These are phyloP conservation scores for Talaromyces adpressus DNA, from an alignment of 495 filamentous ascomycete species.

Conservation along the genomic window DNA sequence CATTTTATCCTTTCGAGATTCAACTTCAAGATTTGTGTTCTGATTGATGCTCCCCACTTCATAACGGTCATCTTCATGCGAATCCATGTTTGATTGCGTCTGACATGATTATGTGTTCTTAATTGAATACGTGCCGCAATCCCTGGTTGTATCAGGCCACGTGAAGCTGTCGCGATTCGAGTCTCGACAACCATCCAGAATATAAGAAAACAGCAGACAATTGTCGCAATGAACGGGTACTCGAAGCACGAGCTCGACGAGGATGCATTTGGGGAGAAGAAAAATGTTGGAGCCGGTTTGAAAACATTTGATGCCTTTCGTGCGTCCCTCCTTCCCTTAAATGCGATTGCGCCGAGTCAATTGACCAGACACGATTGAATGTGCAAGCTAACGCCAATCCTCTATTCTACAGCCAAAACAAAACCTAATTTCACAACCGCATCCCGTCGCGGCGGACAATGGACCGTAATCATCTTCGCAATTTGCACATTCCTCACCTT, in stretches of 20 bases:
- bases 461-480: slow-evolving; percentile 76
- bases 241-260: slow-evolving; percentile 65
- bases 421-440: slow-evolving; percentile 85
- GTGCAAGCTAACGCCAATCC: slow-evolving; percentile 16
- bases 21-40: not conserved
- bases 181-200: not conserved
- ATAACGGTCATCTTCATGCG: not conserved
- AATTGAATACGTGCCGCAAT: not conserved
- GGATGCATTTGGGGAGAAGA: slow-evolving; percentile 70
- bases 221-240: slow-evolving; percentile 61
- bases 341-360: not conserved
- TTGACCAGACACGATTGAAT: not conserved
- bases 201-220: not conserved
- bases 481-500: slow-evolving; percentile 66
- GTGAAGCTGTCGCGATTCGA: not conserved
- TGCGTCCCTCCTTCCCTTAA: slow-evolving; percentile 38
- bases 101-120: slow-evolving; percentile 4
- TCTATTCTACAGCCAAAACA: slow-evolving; percentile 66
- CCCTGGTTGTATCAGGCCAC: not conserved
- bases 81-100: not conserved
- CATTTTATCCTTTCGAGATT: not conserved
- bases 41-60: not conserved
- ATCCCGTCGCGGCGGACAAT: slow-evolving; percentile 79
- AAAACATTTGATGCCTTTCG: slow-evolving; percentile 96
- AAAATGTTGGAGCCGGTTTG: slow-evolving; percentile 50